Conservation (phyloP, 2,329 filamentous ascomycete genomes). For the Fusarium haematococcum region DNA sequence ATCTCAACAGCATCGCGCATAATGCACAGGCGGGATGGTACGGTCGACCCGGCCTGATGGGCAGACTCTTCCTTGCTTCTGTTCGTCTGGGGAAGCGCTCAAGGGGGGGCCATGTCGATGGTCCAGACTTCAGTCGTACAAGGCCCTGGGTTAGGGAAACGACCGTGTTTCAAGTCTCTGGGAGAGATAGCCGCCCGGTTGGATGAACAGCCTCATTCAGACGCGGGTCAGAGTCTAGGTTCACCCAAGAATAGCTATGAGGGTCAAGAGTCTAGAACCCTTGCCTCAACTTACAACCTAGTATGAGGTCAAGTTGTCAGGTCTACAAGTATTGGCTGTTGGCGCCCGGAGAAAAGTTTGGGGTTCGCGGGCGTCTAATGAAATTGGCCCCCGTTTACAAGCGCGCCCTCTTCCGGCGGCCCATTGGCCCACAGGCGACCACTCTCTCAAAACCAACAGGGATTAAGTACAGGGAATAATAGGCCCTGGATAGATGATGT, state of each 20-base stretch:
- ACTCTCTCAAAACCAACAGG: constrained; percentile 14
- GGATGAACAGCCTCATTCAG: constrained; percentile 9
- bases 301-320: neutral
- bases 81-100: constrained; percentile 35
- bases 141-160: constrained; percentile 2
- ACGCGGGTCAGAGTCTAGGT: neutral
- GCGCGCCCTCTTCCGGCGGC: constrained; percentile 28
- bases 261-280: neutral
- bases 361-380: constrained; percentile 34
- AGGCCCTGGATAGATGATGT: neutral
- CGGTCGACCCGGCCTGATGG: constrained; percentile 9
- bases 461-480: constrained; percentile 6
- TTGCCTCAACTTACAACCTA: neutral
- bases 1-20: constrained; percentile 37
- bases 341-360: constrained; percentile 32
- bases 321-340: constrained; percentile 36
- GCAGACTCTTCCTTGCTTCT: neutral
- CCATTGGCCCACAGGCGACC: constrained; percentile 35
- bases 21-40: constrained; percentile 20
- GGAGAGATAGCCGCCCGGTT: constrained; percentile 40
- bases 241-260: neutral
- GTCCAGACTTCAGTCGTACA: constrained; percentile 4
- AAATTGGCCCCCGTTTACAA: constrained; percentile 37
- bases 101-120: constrained; percentile 4
- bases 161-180: constrained; percentile 30